Base-by-base conservation (phyloP, 2,329 filamentous ascomycete species). In the Rutstroemia sp. region DNA sequence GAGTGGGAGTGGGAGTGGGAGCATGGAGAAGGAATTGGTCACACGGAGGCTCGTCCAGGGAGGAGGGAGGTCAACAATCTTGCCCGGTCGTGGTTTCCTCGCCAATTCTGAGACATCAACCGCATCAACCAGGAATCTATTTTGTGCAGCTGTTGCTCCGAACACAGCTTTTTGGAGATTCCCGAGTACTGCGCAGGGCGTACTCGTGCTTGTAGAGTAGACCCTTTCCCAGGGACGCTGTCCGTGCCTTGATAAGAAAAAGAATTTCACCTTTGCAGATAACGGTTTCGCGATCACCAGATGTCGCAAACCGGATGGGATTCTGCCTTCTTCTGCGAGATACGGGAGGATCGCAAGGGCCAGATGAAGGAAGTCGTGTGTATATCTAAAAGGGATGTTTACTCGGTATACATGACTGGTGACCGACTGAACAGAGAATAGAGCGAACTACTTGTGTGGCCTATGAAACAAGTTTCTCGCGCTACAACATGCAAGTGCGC, bases 61-160 rank as follows among this genome's bases (percentile, higher is more conserved):
- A 23, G 42, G n/a, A 45, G 42, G 42, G n/a, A 45, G 10, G 42
- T 45, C n/a, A 45, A 45, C 19, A 45, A 45, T 45, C 42, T 45
- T 45, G 14, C 10, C 19, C 12, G 19, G 42, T 12, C 19, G n/a
- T 12, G 42, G 42, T 45, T 45, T 23, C 42, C 42, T 62, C 53
- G 58, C 57, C 57, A 58, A 54, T 56, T 48, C 59, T 62, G 62
- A 64, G 61, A 64, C 62, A 61, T 27, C 53, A 30, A 30, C 27
- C 27, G 9, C 27, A 30, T 30, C 10, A 27, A 55, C 49, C 50
- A 39, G 52, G 57, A 50, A 52, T 57, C 49, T 49, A 58, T 46
- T 51, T 41, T 56, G 59, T 61, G 59, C 61, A 61, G 61, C 55
- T 61, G 56, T 3, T 23, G 39, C 51, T 47, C 39, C 5, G 39